phyloP scores from a whole-genome alignment of 208 protist genomes.

The Leishmania arabica region DNA sequence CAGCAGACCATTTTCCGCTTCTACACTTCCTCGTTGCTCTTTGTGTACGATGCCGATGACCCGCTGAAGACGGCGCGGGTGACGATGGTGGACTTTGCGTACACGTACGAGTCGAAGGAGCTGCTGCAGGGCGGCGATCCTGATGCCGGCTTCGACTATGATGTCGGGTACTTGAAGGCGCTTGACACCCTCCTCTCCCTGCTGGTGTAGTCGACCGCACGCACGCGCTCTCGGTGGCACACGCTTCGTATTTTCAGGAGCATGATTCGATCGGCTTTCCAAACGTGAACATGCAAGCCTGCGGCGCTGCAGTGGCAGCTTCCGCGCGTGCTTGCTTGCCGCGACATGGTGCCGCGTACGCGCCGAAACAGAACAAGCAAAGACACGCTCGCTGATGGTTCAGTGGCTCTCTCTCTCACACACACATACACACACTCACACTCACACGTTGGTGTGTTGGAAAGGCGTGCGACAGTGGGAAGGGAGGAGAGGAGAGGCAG shows the following conservation, averaged over 20 bases:
- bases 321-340: neutral
- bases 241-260: neutral
- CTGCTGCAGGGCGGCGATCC: conserved; percentile 58
- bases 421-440: too few species aligned
- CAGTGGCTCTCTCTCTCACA: neutral
- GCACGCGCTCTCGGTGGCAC: neutral
- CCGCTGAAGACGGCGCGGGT: conserved; percentile 69
- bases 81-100: conserved; percentile 91
- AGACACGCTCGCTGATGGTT: neutral
- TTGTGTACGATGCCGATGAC: conserved; percentile 81
- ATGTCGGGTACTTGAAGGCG: conserved; percentile 81
- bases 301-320: neutral
- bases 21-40: conserved; percentile 87
- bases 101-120: conserved; percentile 81
- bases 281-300: neutral
- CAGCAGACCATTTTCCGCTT: conserved; percentile 75
- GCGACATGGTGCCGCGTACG: neutral
- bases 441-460: neutral
- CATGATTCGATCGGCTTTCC: neutral
- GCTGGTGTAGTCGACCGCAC: conserved; percentile 24
- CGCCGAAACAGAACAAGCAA: neutral
- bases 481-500: neutral
- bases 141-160: conserved; percentile 57
- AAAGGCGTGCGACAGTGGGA: neutral
- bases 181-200: conserved; percentile 73